phyloP scores from a whole-genome alignment of 2,329 filamentous ascomycete species.

The Fusarium decemcellulare region DNA sequence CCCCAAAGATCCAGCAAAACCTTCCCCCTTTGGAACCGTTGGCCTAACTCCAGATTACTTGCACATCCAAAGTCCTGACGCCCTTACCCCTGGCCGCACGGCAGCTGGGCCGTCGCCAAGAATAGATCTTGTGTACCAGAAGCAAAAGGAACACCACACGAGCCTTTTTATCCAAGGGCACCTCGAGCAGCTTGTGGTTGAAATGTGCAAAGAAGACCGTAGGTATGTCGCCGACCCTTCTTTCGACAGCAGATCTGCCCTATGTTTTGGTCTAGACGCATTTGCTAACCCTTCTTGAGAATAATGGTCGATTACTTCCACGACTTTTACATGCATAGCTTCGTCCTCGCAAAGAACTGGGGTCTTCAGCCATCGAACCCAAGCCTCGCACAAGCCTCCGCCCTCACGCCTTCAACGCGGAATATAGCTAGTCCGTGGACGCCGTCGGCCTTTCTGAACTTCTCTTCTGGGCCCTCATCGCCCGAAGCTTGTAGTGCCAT shows the following conservation, averaged over 20 bases:
- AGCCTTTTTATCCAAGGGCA: slow-evolving; percentile 27
- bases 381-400: too few species aligned
- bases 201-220: slow-evolving; percentile 18
- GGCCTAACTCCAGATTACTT: slow-evolving; percentile 20
- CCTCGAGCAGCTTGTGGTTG: slow-evolving; percentile 6
- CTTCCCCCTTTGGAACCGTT: slow-evolving; percentile 14
- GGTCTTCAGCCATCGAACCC: background rate
- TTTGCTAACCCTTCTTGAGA: background rate
- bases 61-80: slow-evolving; percentile 14
- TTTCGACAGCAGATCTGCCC: too few species aligned
- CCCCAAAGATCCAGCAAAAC: background rate
- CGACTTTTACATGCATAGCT: slow-evolving; percentile 25
- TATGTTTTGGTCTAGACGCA: too few species aligned
- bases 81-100: background rate
- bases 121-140: slow-evolving; percentile 20
- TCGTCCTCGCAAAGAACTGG: slow-evolving; percentile 16
- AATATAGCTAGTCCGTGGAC: background rate
- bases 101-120: slow-evolving; percentile 18
- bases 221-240: too few species aligned
- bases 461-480: background rate
- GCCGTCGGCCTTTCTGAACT: background rate
- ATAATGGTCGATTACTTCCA: slow-evolving; percentile 29
- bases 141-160: background rate
- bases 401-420: background rate
- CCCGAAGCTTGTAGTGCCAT: background rate